Conservation (phyloP, 2,329 filamentous ascomycete genomes). For the Penicillium sp. region DNA sequence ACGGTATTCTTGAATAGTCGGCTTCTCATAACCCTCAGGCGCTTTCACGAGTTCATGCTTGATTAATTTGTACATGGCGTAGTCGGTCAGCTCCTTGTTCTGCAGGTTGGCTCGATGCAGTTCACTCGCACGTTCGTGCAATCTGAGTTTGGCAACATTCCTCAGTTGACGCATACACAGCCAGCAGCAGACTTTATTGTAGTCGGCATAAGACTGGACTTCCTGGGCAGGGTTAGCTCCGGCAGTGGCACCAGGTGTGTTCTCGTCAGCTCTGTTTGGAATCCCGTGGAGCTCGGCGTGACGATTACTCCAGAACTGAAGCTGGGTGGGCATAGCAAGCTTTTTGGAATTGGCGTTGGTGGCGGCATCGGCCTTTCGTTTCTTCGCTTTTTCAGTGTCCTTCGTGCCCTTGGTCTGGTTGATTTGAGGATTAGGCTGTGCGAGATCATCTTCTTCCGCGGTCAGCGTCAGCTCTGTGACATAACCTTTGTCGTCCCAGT, state of each 20-base stretch:
- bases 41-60: background rate
- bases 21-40: conserved; percentile 45
- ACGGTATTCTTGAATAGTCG: conserved; percentile 40
- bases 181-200: conserved; percentile 60
- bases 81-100: conserved; percentile 41
- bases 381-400: conserved; percentile 48
- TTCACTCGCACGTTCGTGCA: conserved; percentile 61
- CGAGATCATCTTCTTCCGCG: conserved; percentile 47
- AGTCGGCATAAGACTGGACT: conserved; percentile 62
- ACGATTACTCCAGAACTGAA: conserved; percentile 71
- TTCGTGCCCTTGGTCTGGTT: conserved; percentile 36
- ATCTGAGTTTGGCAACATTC: conserved; percentile 55
- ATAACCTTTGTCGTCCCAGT: conserved; percentile 75
- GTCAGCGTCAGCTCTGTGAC: conserved; percentile 65
- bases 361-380: conserved; percentile 48
- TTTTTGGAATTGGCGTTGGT: conserved; percentile 41
- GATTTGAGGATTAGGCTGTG: conserved; percentile 21
- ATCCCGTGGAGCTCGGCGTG: conserved; percentile 67
- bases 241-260: conserved; percentile 16
- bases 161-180: conserved; percentile 64
- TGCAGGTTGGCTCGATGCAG: conserved; percentile 59
- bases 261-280: conserved; percentile 30
- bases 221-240: conserved; percentile 37
- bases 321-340: conserved; percentile 61
- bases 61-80: background rate